These are phyloP conservation scores for Neofusicoccum sp. DNA, from an alignment of 2,329 filamentous ascomycete genomes.

Conservation along the genomic window DNA sequence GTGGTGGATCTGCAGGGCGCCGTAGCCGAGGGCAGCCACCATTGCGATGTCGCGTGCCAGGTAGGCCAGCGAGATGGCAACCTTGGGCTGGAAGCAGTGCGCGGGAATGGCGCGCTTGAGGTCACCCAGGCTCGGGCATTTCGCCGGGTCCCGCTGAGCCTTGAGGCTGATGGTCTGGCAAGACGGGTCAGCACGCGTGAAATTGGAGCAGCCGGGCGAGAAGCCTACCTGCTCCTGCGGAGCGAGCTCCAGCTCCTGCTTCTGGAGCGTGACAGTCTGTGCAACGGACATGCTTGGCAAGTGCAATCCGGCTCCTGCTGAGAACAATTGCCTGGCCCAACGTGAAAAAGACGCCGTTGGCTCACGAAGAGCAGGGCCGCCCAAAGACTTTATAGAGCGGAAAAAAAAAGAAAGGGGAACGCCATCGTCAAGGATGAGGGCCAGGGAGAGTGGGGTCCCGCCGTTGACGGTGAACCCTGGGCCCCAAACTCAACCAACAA, in stretches of 20 bases:
- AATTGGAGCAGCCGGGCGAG: too few relatives aligned
- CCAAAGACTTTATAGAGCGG: not conserved
- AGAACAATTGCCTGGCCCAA: too few relatives aligned
- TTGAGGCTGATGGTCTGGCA: conserved; percentile 3
- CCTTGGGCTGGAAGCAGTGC: conserved; percentile 63
- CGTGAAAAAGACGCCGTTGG: not conserved
- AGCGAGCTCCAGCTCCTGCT: conserved; percentile 1
- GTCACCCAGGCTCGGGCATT: conserved; percentile 18
- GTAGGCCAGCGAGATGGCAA: conserved; percentile 47
- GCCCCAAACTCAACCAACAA: conserved; percentile 11
- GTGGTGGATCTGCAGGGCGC: conserved; percentile 56
- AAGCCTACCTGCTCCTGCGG: not conserved
- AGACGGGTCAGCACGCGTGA: not conserved
- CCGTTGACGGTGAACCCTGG: conserved; percentile 7
- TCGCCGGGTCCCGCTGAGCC: not conserved
- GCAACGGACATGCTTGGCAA: conserved; percentile 11
- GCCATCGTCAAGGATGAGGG: not conserved
- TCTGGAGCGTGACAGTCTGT: conserved; percentile 17
- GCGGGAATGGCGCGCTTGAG: conserved; percentile 57
- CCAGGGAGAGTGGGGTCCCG: conserved; percentile 6
- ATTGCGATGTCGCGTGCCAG: conserved; percentile 59
- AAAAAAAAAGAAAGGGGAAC: conserved; percentile 4
- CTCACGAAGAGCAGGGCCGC: not conserved
- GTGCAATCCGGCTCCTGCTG: not conserved
- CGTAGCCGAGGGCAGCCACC: conserved; percentile 52